These are phyloP conservation scores for Cutaneotrichosporon spelunceum DNA, from an alignment of 1,284 basidiomycete genomes.

Conservation along the genomic window DNA sequence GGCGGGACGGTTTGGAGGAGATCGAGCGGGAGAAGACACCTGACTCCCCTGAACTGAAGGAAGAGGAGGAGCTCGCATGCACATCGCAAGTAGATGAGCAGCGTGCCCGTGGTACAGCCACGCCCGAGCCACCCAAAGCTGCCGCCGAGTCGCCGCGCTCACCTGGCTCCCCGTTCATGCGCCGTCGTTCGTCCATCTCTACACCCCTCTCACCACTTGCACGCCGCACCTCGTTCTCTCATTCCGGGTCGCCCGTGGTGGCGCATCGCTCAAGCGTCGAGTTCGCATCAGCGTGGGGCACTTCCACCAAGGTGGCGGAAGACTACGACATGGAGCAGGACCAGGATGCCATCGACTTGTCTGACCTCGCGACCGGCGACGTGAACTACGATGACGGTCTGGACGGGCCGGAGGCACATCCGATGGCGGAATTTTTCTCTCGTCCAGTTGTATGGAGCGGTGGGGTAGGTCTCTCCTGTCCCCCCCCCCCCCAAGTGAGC, in stretches of 20 bases:
- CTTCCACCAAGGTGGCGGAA: constrained; percentile 1
- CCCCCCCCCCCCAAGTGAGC: neutral
- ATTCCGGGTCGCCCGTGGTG: neutral
- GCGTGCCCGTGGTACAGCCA: neutral
- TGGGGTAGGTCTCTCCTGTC: constrained; percentile 39
- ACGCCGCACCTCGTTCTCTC: neutral
- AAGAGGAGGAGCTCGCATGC: neutral
- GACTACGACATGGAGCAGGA: constrained; percentile 22
- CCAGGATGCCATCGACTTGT: constrained; percentile 39
- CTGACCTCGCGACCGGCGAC: constrained; percentile 32
- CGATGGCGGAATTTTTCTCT: constrained; percentile 25
- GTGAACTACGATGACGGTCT: constrained; percentile 11
- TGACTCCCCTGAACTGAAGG: neutral
- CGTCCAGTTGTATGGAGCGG: constrained; percentile 36
- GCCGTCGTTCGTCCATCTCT: neutral
- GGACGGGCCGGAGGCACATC: constrained; percentile 16
- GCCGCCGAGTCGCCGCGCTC: neutral
- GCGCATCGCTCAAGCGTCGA: constrained; percentile 7
- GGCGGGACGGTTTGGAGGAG: constrained; percentile 44
- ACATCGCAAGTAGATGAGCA: neutral
- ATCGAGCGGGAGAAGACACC: constrained; percentile 19
- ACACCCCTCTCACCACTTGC: neutral
- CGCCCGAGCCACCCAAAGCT: constrained; percentile 3
- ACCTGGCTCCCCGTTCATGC: neutral
- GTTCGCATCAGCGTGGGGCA: constrained; percentile 25